These are phyloP conservation scores for Fusarium liriodendri DNA, from an alignment of 2,329 filamentous ascomycete genomes.

Conservation along the genomic window DNA sequence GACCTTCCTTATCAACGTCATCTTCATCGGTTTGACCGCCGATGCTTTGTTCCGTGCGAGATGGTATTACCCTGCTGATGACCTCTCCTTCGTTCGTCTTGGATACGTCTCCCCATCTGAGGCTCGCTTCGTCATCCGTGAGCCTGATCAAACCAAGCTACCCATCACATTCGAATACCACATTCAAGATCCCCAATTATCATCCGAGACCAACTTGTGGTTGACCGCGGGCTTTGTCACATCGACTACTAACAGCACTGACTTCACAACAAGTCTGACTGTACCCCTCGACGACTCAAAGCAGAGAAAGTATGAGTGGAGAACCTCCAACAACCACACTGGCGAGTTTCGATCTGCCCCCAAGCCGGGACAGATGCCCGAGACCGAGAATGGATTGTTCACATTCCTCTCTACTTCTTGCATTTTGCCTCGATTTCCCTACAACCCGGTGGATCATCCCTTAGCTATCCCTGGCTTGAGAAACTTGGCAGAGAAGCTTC, in stretches of 20 bases:
- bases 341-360: constrained; percentile 86
- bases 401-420: constrained; percentile 95
- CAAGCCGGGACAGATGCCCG: constrained; percentile 70
- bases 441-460: constrained; percentile 84
- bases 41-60: constrained; percentile 84
- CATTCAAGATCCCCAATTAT: constrained; percentile 61
- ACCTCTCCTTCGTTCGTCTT: constrained; percentile 86
- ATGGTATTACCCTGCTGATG: constrained; percentile 74
- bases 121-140: constrained; percentile 85
- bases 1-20: constrained; percentile 78
- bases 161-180: constrained; percentile 79
- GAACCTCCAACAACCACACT: constrained; percentile 85
- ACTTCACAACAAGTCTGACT: constrained; percentile 80
- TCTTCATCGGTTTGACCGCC: constrained; percentile 74
- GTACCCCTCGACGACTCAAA: constrained; percentile 73
- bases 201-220: constrained; percentile 72
- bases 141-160: constrained; percentile 80
- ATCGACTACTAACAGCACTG: constrained; percentile 78
- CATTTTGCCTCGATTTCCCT: constrained; percentile 91
- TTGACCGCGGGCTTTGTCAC: constrained; percentile 73
- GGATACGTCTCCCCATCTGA: constrained; percentile 86
- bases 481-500: constrained; percentile 79
- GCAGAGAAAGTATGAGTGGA: constrained; percentile 84
- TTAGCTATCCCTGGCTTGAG: constrained; percentile 84
- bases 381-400: constrained; percentile 74